Percentiles rank a stretch among this genome's conserved stretches.
phyloP scores from a whole-genome alignment of 805 yeast genomes.

The Diddensiella transvaalensis region DNA sequence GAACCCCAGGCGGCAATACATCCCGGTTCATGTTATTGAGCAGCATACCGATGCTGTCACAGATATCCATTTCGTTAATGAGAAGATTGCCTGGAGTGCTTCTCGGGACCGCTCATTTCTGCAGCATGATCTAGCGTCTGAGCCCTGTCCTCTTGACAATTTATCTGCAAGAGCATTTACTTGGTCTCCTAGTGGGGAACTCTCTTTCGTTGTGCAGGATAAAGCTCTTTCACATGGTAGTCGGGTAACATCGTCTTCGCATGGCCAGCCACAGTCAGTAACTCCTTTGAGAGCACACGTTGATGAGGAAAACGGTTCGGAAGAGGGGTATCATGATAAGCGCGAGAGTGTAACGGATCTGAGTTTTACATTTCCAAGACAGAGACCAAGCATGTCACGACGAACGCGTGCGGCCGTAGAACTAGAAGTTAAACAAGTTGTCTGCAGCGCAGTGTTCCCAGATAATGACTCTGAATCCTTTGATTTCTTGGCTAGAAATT shows the following conservation, averaged over 20 bases:
- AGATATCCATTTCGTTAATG: conserved; percentile 55
- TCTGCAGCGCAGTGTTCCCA: conserved; percentile 17
- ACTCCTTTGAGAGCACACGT: background rate
- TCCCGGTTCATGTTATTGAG: conserved; percentile 58
- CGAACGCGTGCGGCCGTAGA: conserved; percentile 3
- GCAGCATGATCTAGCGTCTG: conserved; percentile 45
- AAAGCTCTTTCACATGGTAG: conserved; percentile 2
- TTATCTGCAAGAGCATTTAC: conserved; percentile 49
- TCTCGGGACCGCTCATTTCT: conserved; percentile 49
- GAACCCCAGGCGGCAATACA: conserved; percentile 63
- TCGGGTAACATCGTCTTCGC: background rate
- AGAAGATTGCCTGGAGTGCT: conserved; percentile 45
- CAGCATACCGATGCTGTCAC: conserved; percentile 48
- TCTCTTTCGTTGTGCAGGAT: conserved; percentile 52
- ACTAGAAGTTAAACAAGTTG: conserved; percentile 12
- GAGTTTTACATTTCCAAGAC: background rate
- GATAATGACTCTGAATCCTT: conserved; percentile 21
- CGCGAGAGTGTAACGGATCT: conserved; percentile 1
- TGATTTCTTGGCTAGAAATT: conserved; percentile 20
- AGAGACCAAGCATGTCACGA: background rate
- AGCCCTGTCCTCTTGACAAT: conserved; percentile 46
- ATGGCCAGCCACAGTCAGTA: background rate
- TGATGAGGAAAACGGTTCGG: background rate
- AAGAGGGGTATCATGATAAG: background rate
- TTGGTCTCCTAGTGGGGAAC: conserved; percentile 55